Evolutionary conservation across 2,329 filamentous ascomycete species (phyloP), one percentile per base, ranked within the genome.

Genomic region (Cladosporium sp.): DNA sequence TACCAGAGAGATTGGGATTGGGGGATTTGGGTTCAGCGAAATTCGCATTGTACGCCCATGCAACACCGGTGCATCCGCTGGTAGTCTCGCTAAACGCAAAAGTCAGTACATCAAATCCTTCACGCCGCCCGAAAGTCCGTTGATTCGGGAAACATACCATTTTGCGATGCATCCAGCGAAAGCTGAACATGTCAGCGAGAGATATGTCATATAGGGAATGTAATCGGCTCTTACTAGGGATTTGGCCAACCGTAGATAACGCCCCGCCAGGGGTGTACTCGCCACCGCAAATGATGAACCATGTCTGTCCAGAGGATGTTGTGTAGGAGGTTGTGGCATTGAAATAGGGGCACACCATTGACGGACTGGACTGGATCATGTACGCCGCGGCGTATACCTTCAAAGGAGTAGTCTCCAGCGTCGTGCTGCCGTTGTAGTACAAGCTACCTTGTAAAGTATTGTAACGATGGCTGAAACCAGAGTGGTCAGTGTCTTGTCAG

Each of bases 321-420:
- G 18, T 35, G 18, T 42, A 49, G 3, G 12, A 11, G 4, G 15
- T 29, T 2, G 45, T 48, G 13, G 20, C 13, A 29, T 49, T 49
- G 27, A n/a, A 40, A 12, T 19, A 27, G 1, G 47, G 47, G 12
- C 47, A 49, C 13, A 49, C n/a, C 38, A 42, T 9, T 11, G 30
- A 42, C 7, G 47, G 47, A n/a, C 47, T 49, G 38, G 16, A 30
- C 13, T 49, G 47, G 5, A 49, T 36, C 27, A 42, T 15, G n/a
- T 49, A 49, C 13, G 47, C 27, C 13, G 47, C 38, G n/a, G 47
- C 47, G 16, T 49, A 49, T 7, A 49, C 30, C 8, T 25, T 42
- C 8, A 11, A 13, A 15, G 13, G 11, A 3, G 6, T 30, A 11
- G 19, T 42, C n/a, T n/a, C 32, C 12, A 29, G 33, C 7, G 6